A percentile compares a stretch with the other conserved stretches of the same genome.
These are phyloP conservation scores for cucumber (Cucumis sativus) DNA, from an alignment of 306 rosid genomes.

Conservation along the genomic window Cucumber_9930_V3 NC_026655.2:27489001-27489500, in stretches of 20 bases:
- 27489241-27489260: neutral
- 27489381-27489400: too few species aligned
- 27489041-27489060: conserved; percentile 11
- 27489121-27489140: neutral
- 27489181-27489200: neutral
- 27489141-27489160: neutral
- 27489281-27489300: too few species aligned
- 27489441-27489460: neutral
- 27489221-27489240: neutral
- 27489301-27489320: too few species aligned
- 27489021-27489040: conserved; percentile 39
- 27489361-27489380: too few species aligned
- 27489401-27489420: too few species aligned
- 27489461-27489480: neutral
- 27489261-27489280: too few species aligned
- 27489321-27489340: too few species aligned
- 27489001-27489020: conserved; percentile 11
- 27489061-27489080: too few species aligned
- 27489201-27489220: neutral
- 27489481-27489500: neutral
- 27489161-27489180: neutral
- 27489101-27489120: neutral
- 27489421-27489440: too few species aligned
- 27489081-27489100: too few species aligned
- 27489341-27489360: too few species aligned